Conservation (phyloP, 1,284 basidiomycete genomes). For the Violaceomyces palustris region DNA sequence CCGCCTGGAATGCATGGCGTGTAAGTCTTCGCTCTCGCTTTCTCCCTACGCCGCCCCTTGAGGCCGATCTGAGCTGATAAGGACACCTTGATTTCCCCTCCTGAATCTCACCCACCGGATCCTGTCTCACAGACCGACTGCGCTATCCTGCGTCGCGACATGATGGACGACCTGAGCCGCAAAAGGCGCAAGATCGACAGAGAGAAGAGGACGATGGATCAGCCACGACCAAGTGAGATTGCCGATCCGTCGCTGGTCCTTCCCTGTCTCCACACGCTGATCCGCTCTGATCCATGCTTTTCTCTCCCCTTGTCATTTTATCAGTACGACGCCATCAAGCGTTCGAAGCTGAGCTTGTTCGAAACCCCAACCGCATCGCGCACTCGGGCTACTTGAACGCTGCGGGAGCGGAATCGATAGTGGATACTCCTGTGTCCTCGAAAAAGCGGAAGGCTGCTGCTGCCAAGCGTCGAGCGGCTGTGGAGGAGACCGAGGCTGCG, state of each 20-base stretch:
- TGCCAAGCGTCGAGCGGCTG: constrained; percentile 21
- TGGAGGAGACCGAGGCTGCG: constrained; percentile 14
- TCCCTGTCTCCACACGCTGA: too few relatives aligned
- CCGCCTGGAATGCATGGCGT: constrained; percentile 64
- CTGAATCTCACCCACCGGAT: too few relatives aligned
- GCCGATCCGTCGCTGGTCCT: too few relatives aligned
- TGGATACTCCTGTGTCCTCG: too few relatives aligned
- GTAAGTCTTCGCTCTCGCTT: constrained; percentile 55
- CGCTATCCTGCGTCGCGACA: constrained; percentile 63
- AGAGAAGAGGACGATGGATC: constrained; percentile 68
- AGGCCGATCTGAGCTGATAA: too few relatives aligned
- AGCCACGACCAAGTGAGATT: constrained; percentile 60
- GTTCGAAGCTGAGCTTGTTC: constrained; percentile 49
- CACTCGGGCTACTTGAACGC: constrained; percentile 10
- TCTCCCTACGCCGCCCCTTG: neutral
- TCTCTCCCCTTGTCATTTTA: too few relatives aligned
- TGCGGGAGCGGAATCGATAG: neutral
- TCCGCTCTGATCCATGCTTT: too few relatives aligned
- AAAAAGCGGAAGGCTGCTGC: constrained; percentile 9
- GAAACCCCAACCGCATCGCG: constrained; percentile 37
- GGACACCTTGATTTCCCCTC: too few relatives aligned
- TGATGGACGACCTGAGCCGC: constrained; percentile 75
- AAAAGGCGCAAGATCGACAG: constrained; percentile 74
- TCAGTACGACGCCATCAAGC: constrained; percentile 42
- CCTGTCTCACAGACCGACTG: constrained; percentile 19